These are phyloP conservation scores for Monosporascus sp. DNA, from an alignment of 2,329 filamentous ascomycete genomes.

Conservation along the genomic window DNA sequence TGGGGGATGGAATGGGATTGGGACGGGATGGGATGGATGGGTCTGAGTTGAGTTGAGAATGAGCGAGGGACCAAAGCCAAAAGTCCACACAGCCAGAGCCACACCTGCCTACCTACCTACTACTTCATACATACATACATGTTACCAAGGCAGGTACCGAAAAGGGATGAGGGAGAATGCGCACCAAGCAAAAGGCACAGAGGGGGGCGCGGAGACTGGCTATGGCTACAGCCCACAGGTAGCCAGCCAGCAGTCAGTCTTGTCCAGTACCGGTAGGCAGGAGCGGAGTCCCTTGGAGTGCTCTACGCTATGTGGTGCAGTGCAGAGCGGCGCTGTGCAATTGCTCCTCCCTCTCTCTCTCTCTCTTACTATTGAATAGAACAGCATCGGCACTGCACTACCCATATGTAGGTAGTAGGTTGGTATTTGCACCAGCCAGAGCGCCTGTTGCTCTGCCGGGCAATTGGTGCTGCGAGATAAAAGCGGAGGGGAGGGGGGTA, in stretches of 20 bases:
- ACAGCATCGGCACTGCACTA: background rate
- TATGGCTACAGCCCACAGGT: background rate
- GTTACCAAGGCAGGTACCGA: background rate
- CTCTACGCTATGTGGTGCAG: background rate
- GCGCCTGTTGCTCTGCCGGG: background rate
- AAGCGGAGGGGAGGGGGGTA: background rate
- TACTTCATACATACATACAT: background rate
- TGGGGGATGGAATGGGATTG: background rate
- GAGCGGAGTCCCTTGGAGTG: background rate
- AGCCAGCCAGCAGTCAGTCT: background rate
- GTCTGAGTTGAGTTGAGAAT: background rate
- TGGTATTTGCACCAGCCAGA: background rate
- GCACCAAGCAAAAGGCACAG: slow-evolving; percentile 22
- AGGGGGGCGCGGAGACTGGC: background rate
- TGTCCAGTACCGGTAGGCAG: background rate
- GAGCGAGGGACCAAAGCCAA: background rate
- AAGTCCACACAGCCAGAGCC: background rate
- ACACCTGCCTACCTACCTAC: background rate
- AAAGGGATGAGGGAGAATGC: slow-evolving; percentile 19
- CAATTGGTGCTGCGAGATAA: background rate
- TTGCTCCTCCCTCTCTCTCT: too few relatives aligned
- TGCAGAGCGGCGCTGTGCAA: too few relatives aligned
- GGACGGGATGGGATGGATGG: background rate
- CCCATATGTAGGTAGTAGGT: slow-evolving; percentile 5
- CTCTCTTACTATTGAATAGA: background rate